phyloP scores from a whole-genome alignment of 2,329 filamentous ascomycete genomes.

The Coleophoma cylindrospora region DNA sequence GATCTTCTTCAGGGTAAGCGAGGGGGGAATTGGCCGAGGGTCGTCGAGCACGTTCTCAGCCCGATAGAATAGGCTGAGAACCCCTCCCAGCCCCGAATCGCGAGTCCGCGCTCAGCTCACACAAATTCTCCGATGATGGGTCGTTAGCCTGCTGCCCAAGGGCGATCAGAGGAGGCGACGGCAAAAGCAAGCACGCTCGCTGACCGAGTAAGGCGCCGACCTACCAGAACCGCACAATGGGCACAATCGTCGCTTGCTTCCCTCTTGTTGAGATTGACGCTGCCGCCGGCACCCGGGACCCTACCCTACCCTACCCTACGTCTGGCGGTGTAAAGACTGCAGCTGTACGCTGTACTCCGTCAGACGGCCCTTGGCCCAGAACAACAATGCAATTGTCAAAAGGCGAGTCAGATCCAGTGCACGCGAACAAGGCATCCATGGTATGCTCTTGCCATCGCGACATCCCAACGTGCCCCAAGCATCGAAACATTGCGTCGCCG shows the following conservation, averaged over 20 bases:
- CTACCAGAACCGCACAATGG: constrained; percentile 15
- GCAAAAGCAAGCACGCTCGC: background rate
- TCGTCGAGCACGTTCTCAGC: constrained; percentile 10
- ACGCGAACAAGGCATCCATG: constrained; percentile 1
- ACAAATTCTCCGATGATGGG: background rate
- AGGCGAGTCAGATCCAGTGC: constrained; percentile 10
- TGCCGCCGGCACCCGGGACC: constrained; percentile 13
- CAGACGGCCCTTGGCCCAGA: constrained; percentile 9
- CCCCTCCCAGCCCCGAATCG: constrained; percentile 9
- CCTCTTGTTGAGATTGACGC: constrained; percentile 3
- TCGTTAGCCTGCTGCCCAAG: background rate
- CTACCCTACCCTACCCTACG: too few relatives aligned
- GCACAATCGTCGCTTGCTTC: constrained; percentile 12
- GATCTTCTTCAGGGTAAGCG: constrained; percentile 22
- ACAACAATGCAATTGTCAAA: constrained; percentile 4
- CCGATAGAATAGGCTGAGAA: constrained; percentile 10
- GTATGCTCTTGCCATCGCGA: background rate
- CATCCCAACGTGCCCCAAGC: too few relatives aligned
- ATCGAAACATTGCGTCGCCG: too few relatives aligned
- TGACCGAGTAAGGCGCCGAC: background rate
- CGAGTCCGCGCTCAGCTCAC: background rate
- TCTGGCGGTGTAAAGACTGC: constrained; percentile 23
- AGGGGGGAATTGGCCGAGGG: too few relatives aligned
- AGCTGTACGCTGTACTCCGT: constrained; percentile 12
- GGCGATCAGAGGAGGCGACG: background rate